phyloP scores from a whole-genome alignment of 2,329 filamentous ascomycete species.

The Verticillium dahliae region DNA sequence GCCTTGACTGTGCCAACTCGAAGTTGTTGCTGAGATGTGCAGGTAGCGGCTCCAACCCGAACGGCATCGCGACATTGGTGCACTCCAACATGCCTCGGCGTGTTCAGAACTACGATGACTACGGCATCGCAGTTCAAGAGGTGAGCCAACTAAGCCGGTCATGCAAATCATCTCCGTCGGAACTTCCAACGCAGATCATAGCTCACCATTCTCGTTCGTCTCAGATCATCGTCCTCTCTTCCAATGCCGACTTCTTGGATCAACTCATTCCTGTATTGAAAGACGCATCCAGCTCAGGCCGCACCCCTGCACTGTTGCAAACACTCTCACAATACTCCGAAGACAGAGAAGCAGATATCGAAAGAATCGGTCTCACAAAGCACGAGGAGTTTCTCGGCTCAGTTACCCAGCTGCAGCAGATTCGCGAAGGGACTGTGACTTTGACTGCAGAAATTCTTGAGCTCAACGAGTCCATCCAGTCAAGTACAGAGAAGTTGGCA shows the following conservation, averaged over 20 bases:
- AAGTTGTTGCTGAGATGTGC: background rate
- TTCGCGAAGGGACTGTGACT: slow-evolving; percentile 82
- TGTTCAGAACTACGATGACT: slow-evolving; percentile 38
- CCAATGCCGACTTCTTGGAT: slow-evolving; percentile 90
- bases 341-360: slow-evolving; percentile 85
- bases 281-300: slow-evolving; percentile 73
- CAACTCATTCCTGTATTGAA: slow-evolving; percentile 91
- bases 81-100: slow-evolving; percentile 33
- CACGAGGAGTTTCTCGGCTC: slow-evolving; percentile 95
- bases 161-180: too few species aligned
- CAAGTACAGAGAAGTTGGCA: slow-evolving; percentile 88
- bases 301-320: slow-evolving; percentile 67
- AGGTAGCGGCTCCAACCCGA: background rate
- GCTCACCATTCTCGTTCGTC: background rate
- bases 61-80: background rate
- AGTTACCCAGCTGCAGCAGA: slow-evolving; percentile 86
- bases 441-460: slow-evolving; percentile 87
- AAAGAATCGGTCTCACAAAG: slow-evolving; percentile 88
- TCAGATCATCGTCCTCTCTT: slow-evolving; percentile 87
- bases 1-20: background rate
- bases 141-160: slow-evolving; percentile 17
- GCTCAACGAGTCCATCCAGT: slow-evolving; percentile 90
- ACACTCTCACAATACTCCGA: slow-evolving; percentile 76
- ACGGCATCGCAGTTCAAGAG: slow-evolving; percentile 38
- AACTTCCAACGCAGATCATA: background rate